Percentiles rank a stretch among this genome's conserved stretches.
Conservation (phyloP, 441 rosid genomes). For the Pelargonium myrrhifolium region DNA sequence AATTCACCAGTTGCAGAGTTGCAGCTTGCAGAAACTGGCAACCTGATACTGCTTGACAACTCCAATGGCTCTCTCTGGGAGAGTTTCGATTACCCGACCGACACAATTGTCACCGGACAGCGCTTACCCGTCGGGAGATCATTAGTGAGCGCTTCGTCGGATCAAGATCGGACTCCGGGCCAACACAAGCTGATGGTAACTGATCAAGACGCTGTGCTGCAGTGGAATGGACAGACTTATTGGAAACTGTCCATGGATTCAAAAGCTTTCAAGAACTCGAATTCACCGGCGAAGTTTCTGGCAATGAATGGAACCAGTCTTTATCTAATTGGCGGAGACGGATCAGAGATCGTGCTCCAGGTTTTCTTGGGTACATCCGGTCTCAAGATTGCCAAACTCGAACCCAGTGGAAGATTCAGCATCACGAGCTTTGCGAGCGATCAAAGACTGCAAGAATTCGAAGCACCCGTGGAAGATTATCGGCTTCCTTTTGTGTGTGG, state of each 20-base stretch:
- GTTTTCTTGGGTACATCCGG: background rate
- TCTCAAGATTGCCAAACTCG: background rate
- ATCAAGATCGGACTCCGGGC: background rate
- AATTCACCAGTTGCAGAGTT: background rate
- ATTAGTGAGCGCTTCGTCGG: background rate
- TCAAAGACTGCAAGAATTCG: background rate
- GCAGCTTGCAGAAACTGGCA: conserved; percentile 17
- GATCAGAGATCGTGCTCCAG: background rate
- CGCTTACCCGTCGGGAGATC: background rate
- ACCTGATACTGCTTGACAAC: conserved; percentile 13
- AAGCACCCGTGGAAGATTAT: conserved; percentile 1
- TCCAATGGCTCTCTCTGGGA: conserved; percentile 20
- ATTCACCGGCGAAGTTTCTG: background rate
- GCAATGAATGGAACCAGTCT: background rate
- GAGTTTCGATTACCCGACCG: conserved; percentile 17
- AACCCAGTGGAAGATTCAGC: background rate
- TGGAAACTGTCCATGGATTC: background rate
- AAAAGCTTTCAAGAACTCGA: background rate
- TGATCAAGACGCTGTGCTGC: background rate
- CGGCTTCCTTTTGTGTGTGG: background rate
- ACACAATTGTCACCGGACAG: conserved; percentile 10
- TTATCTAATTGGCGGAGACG: background rate
- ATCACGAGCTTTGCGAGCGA: background rate
- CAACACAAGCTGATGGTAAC: background rate
- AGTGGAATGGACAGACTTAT: background rate